Evolutionary conservation across 352 stramenopile species (phyloP).

Genomic region (Aphanomyces cochlioides): DNA sequence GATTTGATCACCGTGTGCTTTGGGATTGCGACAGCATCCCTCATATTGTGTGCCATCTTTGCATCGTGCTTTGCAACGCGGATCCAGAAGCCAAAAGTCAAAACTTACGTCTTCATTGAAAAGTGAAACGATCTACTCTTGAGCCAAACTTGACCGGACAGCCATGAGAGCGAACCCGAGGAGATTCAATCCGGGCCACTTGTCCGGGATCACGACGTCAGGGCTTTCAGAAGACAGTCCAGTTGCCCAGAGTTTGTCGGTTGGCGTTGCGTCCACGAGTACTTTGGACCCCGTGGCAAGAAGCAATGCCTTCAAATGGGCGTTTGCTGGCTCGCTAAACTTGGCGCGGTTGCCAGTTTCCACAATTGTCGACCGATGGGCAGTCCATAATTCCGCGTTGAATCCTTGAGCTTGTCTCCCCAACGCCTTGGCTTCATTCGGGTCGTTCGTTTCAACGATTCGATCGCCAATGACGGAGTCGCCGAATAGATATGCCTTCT

Average conservation of each 20-base stretch:
- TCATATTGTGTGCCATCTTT: background rate
- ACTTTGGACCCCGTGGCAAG: background rate
- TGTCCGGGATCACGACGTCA: background rate
- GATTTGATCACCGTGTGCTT: constrained; percentile 20
- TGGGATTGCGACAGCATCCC: background rate
- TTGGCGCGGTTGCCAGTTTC: constrained; percentile 9
- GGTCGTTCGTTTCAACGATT: constrained; percentile 7
- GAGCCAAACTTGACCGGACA: background rate
- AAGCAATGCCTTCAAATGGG: background rate
- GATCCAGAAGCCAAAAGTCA: constrained; percentile 20
- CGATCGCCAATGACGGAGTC: constrained; percentile 1
- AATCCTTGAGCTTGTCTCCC: background rate
- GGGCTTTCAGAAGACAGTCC: background rate
- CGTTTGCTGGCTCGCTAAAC: constrained; percentile 8
- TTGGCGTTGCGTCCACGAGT: constrained; percentile 9
- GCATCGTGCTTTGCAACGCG: constrained; percentile 21
- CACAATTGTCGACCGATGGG: background rate
- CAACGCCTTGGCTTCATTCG: constrained; percentile 13
- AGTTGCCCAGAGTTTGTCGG: constrained; percentile 4
- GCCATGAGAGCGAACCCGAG: constrained; percentile 17
- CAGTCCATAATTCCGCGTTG: background rate
- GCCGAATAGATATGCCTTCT: constrained; percentile 14
- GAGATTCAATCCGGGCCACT: constrained; percentile 16
- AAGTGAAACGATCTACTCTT: constrained; percentile 1
- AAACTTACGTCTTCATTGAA: constrained; percentile 13